These are phyloP conservation scores for Exophiala spinifera DNA, from an alignment of 2,329 filamentous ascomycete genomes.

Conservation along the genomic window DNA sequence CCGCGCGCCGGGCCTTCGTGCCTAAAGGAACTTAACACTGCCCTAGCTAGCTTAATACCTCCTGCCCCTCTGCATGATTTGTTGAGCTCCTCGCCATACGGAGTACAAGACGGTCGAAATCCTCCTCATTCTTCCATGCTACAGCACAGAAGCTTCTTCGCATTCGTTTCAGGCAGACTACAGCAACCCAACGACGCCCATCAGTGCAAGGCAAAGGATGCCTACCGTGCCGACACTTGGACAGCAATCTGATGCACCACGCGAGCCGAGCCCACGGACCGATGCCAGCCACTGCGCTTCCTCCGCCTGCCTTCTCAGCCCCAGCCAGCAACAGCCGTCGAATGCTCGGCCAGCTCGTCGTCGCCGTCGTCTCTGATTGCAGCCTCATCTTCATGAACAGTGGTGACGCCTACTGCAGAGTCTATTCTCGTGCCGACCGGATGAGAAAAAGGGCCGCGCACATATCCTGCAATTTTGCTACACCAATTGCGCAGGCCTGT, in stretches of 20 bases:
- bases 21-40: background rate
- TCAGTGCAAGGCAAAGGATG: background rate
- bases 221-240: background rate
- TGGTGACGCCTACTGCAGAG: background rate
- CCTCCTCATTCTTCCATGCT: background rate
- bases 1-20: conserved; percentile 1
- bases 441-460: background rate
- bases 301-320: background rate
- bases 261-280: background rate
- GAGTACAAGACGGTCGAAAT: too few relatives aligned
- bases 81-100: background rate
- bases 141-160: background rate
- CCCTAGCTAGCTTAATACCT: background rate
- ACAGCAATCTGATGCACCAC: background rate
- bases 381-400: background rate
- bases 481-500: background rate
- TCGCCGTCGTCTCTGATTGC: too few relatives aligned
- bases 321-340: background rate
- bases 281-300: background rate
- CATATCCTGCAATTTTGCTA: background rate
- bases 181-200: background rate
- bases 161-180: background rate
- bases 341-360: too few relatives aligned
- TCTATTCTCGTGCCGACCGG: background rate
- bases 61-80: background rate